Percentiles rank a stretch among this genome's conserved stretches.
These are phyloP conservation scores for Dothistroma septosporum DNA, from an alignment of 2,329 filamentous ascomycete genomes.

Conservation along the genomic window DNA sequence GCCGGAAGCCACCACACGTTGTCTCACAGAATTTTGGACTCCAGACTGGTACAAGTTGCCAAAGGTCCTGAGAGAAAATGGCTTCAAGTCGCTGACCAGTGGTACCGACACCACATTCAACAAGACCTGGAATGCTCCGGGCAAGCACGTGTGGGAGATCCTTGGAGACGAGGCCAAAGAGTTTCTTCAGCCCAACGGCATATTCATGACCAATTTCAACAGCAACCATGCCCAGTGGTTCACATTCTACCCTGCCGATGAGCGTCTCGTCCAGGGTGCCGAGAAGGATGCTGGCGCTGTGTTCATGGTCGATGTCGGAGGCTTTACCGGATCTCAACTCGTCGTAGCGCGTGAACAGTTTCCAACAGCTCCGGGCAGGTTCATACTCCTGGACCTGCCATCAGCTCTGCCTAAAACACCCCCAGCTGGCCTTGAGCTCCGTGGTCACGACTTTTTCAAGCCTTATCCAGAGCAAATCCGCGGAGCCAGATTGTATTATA, in stretches of 20 bases:
- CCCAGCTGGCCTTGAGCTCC: conserved; percentile 14
- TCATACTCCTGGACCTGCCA: too few species aligned
- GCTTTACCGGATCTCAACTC: conserved; percentile 4
- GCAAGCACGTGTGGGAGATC: background rate
- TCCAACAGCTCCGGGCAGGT: conserved; percentile 5
- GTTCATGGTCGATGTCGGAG: conserved; percentile 12
- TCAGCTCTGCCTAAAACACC: conserved; percentile 1
- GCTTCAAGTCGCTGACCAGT: too few species aligned
- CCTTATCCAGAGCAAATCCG: conserved; percentile 27
- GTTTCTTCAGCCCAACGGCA: background rate
- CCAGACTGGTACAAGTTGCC: conserved; percentile 4
- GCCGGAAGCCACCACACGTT: conserved; percentile 1
- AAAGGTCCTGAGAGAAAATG: conserved; percentile 3
- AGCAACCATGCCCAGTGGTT: conserved; percentile 1
- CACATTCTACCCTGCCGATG: background rate
- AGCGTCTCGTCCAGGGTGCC: conserved; percentile 5
- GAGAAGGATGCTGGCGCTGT: background rate
- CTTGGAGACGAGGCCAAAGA: background rate
- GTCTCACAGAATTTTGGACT: conserved; percentile 4
- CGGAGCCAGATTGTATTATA: conserved; percentile 27
- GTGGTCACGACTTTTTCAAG: conserved; percentile 34
- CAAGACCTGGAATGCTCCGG: too few species aligned
- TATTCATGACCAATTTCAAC: conserved; percentile 10
- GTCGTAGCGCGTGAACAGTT: background rate
- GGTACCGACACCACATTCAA: too few species aligned